Percentiles rank a stretch among this genome's conserved stretches.
Conservation (phyloP, 208 protist genomes). For the Trypanosoma lewisi region DNA sequence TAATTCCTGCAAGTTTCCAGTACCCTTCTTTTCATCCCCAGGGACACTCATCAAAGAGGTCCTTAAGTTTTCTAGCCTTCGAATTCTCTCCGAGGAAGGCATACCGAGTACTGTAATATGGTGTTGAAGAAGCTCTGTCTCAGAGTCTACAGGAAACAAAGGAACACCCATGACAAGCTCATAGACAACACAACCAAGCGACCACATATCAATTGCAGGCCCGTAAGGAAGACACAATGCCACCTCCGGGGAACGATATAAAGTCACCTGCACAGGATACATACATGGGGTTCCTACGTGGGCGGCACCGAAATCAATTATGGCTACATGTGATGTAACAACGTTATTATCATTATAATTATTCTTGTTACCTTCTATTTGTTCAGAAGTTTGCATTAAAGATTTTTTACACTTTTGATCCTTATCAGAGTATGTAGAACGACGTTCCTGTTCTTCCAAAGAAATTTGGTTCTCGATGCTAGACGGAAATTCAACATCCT, state of each 20-base stretch:
- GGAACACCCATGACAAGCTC: slow-evolving; percentile 46
- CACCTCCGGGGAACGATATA: slow-evolving; percentile 96
- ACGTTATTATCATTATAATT: slow-evolving; percentile 24
- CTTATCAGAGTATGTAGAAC: background rate
- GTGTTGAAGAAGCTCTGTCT: slow-evolving; percentile 34
- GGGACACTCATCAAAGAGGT: background rate
- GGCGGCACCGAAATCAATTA: slow-evolving; percentile 97
- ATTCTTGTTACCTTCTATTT: background rate
- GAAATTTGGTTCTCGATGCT: background rate
- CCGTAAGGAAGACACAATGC: slow-evolving; percentile 67
- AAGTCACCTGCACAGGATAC: slow-evolving; percentile 95
- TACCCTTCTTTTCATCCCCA: background rate
- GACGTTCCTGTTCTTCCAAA: background rate
- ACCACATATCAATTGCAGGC: slow-evolving; percentile 75
- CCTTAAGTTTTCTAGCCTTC: background rate
- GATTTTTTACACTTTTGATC: background rate
- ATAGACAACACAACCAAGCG: slow-evolving; percentile 48
- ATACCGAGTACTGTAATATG: slow-evolving; percentile 38
- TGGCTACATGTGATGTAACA: slow-evolving; percentile 75
- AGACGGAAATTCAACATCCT: background rate
- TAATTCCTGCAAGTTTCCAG: background rate
- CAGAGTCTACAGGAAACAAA: slow-evolving; percentile 39
- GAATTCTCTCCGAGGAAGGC: slow-evolving; percentile 16
- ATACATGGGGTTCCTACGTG: slow-evolving; percentile 82
- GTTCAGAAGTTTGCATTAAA: background rate